A percentile compares a stretch with the other conserved stretches of the same genome.
phyloP scores from a whole-genome alignment of 2,329 filamentous ascomycete genomes.

The Microcera coccophila region DNA sequence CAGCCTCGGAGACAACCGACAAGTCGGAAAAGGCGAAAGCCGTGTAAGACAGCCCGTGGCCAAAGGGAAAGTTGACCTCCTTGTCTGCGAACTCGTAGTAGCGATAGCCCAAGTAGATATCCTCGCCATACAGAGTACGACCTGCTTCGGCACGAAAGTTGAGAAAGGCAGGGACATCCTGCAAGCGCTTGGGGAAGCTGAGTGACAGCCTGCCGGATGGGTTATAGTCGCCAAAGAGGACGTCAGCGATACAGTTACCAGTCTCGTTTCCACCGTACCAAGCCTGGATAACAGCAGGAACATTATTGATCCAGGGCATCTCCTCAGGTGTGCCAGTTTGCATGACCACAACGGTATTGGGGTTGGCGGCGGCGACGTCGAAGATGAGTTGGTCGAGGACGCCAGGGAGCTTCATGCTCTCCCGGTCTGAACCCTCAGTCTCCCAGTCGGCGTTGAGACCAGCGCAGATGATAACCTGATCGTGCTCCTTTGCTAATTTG shows the following conservation, averaged over 20 bases:
- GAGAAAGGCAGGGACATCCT: slow-evolving; percentile 72
- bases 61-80: slow-evolving; percentile 69
- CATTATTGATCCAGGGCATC: slow-evolving; percentile 63
- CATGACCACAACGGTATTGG: slow-evolving; percentile 67
- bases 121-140: slow-evolving; percentile 72
- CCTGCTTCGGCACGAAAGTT: slow-evolving; percentile 70
- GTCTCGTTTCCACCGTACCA: slow-evolving; percentile 89
- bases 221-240: slow-evolving; percentile 70
- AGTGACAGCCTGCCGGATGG: slow-evolving; percentile 72
- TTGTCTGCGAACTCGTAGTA: slow-evolving; percentile 71
- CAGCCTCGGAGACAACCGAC: slow-evolving; percentile 42
- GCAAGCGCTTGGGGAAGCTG: slow-evolving; percentile 63
- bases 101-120: slow-evolving; percentile 75
- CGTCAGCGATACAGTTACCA: slow-evolving; percentile 74
- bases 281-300: slow-evolving; percentile 63
- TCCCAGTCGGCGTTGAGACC: slow-evolving; percentile 82
- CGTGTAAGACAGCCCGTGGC: slow-evolving; percentile 76
- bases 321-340: slow-evolving; percentile 73
- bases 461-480: slow-evolving; percentile 74
- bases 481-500: slow-evolving; percentile 61
- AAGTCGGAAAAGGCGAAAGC: slow-evolving; percentile 57
- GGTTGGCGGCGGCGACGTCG: slow-evolving; percentile 62
- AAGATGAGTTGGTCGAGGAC: slow-evolving; percentile 66
- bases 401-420: slow-evolving; percentile 72
- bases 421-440: slow-evolving; percentile 72